Percentiles rank a stretch among this genome's conserved stretches.
phyloP scores from a whole-genome alignment of 2,329 filamentous ascomycete genomes.

The Stemphylium vesicarium region DNA sequence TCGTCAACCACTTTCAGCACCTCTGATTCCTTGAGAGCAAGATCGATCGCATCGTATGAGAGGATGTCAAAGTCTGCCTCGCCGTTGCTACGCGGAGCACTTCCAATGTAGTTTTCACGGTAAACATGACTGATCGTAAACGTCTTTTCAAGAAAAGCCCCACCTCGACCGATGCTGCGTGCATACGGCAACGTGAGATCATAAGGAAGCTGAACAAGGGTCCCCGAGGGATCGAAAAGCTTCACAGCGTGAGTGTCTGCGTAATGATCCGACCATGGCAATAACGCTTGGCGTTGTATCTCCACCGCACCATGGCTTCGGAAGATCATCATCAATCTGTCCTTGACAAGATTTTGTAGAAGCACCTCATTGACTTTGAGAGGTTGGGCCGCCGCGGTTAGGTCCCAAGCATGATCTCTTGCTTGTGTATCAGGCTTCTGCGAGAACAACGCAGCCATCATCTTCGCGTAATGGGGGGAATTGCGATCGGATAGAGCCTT shows the following conservation, averaged over 20 bases:
- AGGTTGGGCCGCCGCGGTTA: constrained; percentile 42
- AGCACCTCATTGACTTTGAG: constrained; percentile 64
- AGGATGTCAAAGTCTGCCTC: constrained; percentile 97
- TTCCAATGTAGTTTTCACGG: constrained; percentile 76
- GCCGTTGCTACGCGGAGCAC: constrained; percentile 80
- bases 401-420: constrained; percentile 68
- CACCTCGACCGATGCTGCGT: constrained; percentile 76
- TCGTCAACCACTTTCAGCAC: constrained; percentile 94
- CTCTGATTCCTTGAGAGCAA: constrained; percentile 90
- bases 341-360: constrained; percentile 75
- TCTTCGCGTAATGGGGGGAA: constrained; percentile 88
- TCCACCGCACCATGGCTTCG: constrained; percentile 89
- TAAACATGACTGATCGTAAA: constrained; percentile 91
- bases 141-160: constrained; percentile 71
- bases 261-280: constrained; percentile 84
- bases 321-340: constrained; percentile 78
- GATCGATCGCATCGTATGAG: constrained; percentile 79
- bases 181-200: constrained; percentile 91
- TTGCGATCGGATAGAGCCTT: constrained; percentile 80
- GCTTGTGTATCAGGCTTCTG: constrained; percentile 73
- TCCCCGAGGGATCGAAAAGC: constrained; percentile 81
- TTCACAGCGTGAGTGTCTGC: constrained; percentile 72
- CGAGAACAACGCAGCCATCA: constrained; percentile 83
- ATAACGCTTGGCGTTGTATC: constrained; percentile 73
- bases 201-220: constrained; percentile 91